Percentiles rank a stretch among this genome's conserved stretches.
These are phyloP conservation scores for Tremellales sp. DNA, from an alignment of 1,284 basidiomycete genomes.

Conservation along the genomic window DNA sequence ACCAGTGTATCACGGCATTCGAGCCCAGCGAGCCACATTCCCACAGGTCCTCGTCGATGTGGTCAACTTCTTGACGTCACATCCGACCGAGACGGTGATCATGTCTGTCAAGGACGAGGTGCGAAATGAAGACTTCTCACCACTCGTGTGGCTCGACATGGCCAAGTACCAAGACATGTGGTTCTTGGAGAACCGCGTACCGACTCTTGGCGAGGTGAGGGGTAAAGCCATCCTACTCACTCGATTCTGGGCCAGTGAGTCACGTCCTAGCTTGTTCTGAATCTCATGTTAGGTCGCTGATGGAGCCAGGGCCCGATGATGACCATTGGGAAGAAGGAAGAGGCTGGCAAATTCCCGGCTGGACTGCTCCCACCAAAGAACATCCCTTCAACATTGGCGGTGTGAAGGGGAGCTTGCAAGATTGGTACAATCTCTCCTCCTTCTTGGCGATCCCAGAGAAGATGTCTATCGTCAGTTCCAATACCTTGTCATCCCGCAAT, in stretches of 20 bases:
- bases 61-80: constrained; percentile 61
- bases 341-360: constrained; percentile 73
- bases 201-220: constrained; percentile 70
- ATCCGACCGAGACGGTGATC: constrained; percentile 66
- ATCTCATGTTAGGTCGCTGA: constrained; percentile 8
- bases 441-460: constrained; percentile 78
- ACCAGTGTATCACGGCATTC: constrained; percentile 72
- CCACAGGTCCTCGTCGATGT: constrained; percentile 56
- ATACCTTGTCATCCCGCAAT: too few species aligned
- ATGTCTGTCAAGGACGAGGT: constrained; percentile 83
- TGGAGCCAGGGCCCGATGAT: constrained; percentile 57
- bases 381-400: constrained; percentile 60
- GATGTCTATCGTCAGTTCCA: constrained; percentile 50
- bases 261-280: too few species aligned
- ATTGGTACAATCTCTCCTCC: constrained; percentile 75
- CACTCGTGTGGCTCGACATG: constrained; percentile 63
- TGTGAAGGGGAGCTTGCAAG: constrained; percentile 66
- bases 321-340: constrained; percentile 49
- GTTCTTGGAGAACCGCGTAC: constrained; percentile 73
- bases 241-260: constrained; percentile 57
- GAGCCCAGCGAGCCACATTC: constrained; percentile 66
- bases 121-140: constrained; percentile 55
- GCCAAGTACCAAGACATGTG: constrained; percentile 57
- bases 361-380: constrained; percentile 73
- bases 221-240: constrained; percentile 78